Evolutionary conservation across 768 basidiomycete genomes (phyloP), one percentile per base, ranked within the genome.

Genomic region (Tricholoma matsutake): DNA sequence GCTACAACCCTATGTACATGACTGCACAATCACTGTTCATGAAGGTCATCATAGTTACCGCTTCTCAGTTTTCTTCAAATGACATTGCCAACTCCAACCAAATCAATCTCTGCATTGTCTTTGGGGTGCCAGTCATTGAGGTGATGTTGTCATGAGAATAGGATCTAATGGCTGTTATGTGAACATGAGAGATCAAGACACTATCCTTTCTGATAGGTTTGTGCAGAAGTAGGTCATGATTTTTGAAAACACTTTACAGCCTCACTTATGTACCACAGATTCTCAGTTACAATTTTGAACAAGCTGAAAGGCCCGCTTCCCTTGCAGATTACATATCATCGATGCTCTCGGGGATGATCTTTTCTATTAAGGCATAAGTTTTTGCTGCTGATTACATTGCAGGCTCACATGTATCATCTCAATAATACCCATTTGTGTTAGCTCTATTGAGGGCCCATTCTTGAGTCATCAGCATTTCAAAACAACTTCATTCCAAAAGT

Each of bases 121-220:
- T 39, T 13, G 43, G 37, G 16, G 25, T n/a, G 35, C 20, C 9
- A 39, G 14, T 45, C 55, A 41, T 31, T 20, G 55, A 13, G 37
- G 55, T 7, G 20, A 56, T 41, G 37, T 56, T 31, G 35, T 45
- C 6, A 41, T 56, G 55, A 39, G 55, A 18, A 56, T 56, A 22
- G 55, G 37, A n/a, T 39, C 43, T 41, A 29, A 45, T n/a, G 43
- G 43, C 25, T 39, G 31, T 16, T 45, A 41, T 41, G 37, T 56
- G 11, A 56, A 56, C 25, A 56, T 56, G 55, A 39, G 55, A 20
- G 55, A 56, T 41, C 37, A 20, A 39, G 55, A 56, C 37, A 56
- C 55, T 18, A 56, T 56, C 9, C 43, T 56, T 39, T 45, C 43
- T 39, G 55, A 56, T 25, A 41, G 55, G 55, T 39, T 45, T 56